Base-by-base conservation (phyloP, 2,329 filamentous ascomycete species). In the Raffaelea arxii region DNA sequence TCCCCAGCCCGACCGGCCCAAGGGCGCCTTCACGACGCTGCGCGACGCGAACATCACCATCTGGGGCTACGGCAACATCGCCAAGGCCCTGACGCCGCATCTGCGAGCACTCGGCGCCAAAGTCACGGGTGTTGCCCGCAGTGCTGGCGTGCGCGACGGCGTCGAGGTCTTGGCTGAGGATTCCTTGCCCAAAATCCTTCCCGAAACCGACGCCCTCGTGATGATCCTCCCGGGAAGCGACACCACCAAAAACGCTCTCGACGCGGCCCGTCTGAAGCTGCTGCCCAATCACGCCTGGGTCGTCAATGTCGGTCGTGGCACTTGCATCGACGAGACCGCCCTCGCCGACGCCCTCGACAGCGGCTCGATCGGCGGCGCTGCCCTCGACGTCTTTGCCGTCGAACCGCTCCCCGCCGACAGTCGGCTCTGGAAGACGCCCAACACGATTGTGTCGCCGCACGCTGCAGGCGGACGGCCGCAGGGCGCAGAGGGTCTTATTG, bases 381-480 rank as follows among this genome's bases (percentile, higher is more conserved):
- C 69, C 2, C 63, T 74, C 4, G 71, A 75, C 27, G 71, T 75
- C 1, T 74, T 67, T 43, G 63, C 60, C 41, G 61, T 46, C 51
- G 69, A 72, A 60, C 69, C 69, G 7, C 60, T 73, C 48, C 59
- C 59, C 5, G 54, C 55, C 47, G 56, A 57, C 74, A 56, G 54
- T 49, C 51, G 47, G 22, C 52, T 57, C 39, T 57, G 55, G 55
- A 52, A 48, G 51, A 41, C 54, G 41, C 53, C 53, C 46, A 57
- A 57, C 47, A 23, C 51, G 16, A 22, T 57, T 12, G 46, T 57
- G 21, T 56, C 54, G 43, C 55, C 55, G 22, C 55, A 57, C 27
- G 54, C 76, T 1, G 77, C 77, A 0, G 77, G 77, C 3, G 77
- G 77, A 0, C 60, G 80, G 49, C 80, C 80, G 4, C 77, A 80